Evolutionary conservation across 768 basidiomycete genomes (phyloP).

Genomic region (Pulveroboletus frians): DNA sequence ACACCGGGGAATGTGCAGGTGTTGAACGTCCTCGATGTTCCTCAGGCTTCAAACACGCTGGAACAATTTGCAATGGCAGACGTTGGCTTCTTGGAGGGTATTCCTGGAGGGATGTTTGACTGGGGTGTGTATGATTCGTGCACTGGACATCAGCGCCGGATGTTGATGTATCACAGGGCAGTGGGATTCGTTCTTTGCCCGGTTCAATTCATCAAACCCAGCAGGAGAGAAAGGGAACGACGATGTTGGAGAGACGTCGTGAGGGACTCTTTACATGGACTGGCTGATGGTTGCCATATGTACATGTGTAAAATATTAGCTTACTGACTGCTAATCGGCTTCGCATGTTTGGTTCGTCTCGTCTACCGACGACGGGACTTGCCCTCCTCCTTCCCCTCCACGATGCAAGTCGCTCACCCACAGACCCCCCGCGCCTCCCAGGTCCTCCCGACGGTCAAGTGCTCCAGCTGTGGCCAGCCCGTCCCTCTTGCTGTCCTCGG

Average conservation of each 20-base stretch:
- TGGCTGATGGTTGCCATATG: slow-evolving; percentile 2
- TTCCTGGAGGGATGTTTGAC: slow-evolving; percentile 83
- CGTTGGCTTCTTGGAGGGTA: slow-evolving; percentile 66
- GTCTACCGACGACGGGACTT: slow-evolving; percentile 9
- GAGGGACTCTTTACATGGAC: background rate
- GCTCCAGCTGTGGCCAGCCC: slow-evolving; percentile 66
- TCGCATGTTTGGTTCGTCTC: background rate
- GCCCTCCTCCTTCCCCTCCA: slow-evolving; percentile 9
- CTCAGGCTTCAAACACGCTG: slow-evolving; percentile 48
- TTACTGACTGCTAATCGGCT: slow-evolving; percentile 11
- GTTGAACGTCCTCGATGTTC: slow-evolving; percentile 67
- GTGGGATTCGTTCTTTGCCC: slow-evolving; percentile 79
- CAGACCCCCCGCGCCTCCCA: slow-evolving; percentile 44
- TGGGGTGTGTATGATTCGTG: slow-evolving; percentile 54
- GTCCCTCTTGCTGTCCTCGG: slow-evolving; percentile 71
- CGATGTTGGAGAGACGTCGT: background rate
- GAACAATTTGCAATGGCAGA: slow-evolving; percentile 66
- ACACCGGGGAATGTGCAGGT: slow-evolving; percentile 59
- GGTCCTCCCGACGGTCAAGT: slow-evolving; percentile 77
- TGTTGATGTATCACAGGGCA: slow-evolving; percentile 46
- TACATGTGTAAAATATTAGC: slow-evolving; percentile 15
- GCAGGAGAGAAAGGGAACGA: slow-evolving; percentile 2
- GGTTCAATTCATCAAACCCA: slow-evolving; percentile 36
- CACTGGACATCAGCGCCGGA: background rate
- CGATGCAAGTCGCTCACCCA: slow-evolving; percentile 20